Percentiles rank a stretch among this genome's conserved stretches.
Evolutionary conservation across 2,329 filamentous ascomycete genomes (phyloP).

Genomic region (Alternaria solani): DNA sequence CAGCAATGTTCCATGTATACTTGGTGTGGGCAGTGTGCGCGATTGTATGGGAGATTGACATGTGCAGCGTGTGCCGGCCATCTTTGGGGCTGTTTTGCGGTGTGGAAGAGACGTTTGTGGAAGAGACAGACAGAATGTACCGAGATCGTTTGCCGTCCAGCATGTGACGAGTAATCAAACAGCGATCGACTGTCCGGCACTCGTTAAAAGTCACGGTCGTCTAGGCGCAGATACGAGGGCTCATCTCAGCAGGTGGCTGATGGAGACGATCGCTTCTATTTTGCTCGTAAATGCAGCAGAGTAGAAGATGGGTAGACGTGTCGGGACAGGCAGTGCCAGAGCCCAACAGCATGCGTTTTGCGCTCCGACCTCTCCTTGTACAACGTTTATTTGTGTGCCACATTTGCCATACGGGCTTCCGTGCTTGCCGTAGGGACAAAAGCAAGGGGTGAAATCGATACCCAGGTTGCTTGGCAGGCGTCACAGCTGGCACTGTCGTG

Average conservation of each 20-base stretch:
- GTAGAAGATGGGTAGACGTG: not conserved
- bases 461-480: not conserved
- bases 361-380: not conserved
- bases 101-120: not conserved
- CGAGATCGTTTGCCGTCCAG: conserved; percentile 5
- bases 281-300: conserved; percentile 3
- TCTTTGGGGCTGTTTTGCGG: not conserved
- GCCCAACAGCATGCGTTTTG: not conserved
- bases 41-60: conserved; percentile 14
- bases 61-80: not conserved
- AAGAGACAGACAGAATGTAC: not conserved
- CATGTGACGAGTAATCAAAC: conserved; percentile 10
- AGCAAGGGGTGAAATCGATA: conserved; percentile 20
- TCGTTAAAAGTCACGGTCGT: conserved; percentile 11
- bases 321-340: not conserved
- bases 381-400: conserved; percentile 10
- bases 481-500: conserved; percentile 5
- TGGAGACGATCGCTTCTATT: conserved; percentile 6
- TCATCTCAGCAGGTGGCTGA: conserved; percentile 13
- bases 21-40: conserved; percentile 32
- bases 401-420: conserved; percentile 16
- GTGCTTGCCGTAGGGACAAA: conserved; percentile 24
- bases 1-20: conserved; percentile 39
- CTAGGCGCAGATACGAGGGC: conserved; percentile 19
- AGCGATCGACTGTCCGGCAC: conserved; percentile 13